A percentile compares a stretch with the other conserved stretches of the same genome.
These are phyloP conservation scores for Beauveria australis DNA, from an alignment of 2,329 filamentous ascomycete species.

Conservation along the genomic window DNA sequence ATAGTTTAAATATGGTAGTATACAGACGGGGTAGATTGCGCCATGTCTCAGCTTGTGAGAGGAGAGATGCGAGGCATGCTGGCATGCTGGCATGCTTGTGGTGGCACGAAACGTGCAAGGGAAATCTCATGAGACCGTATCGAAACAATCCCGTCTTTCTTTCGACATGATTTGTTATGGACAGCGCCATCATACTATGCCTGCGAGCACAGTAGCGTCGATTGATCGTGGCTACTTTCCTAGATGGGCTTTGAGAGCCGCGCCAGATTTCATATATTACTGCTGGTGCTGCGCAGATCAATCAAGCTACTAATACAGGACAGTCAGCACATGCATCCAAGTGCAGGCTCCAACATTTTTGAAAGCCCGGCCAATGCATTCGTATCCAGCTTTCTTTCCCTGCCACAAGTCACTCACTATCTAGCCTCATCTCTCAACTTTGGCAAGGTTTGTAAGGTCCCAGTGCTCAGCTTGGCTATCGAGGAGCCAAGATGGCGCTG, in stretches of 20 bases:
- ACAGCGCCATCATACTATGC: background rate
- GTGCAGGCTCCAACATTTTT: background rate
- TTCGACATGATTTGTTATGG: background rate
- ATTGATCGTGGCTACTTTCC: background rate
- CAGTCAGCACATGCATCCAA: background rate
- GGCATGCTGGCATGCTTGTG: background rate
- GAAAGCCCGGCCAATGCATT: background rate
- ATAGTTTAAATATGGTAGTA: background rate
- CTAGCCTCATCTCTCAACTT: background rate
- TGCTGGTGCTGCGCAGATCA: background rate
- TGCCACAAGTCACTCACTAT: background rate
- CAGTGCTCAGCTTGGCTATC: background rate
- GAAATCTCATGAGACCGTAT: background rate
- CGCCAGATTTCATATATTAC: background rate
- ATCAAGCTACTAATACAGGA: background rate
- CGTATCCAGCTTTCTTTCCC: background rate
- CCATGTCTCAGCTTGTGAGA: background rate
- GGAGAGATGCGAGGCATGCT: background rate
- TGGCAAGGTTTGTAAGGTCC: background rate
- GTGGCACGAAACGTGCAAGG: background rate
- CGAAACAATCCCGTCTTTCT: background rate
- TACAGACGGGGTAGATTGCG: background rate
- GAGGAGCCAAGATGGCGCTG: background rate
- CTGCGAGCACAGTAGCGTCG: too few relatives aligned
- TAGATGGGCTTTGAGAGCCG: background rate